Conservation (phyloP, 2,329 filamentous ascomycete species). For the Diplodia sapinea region DNA sequence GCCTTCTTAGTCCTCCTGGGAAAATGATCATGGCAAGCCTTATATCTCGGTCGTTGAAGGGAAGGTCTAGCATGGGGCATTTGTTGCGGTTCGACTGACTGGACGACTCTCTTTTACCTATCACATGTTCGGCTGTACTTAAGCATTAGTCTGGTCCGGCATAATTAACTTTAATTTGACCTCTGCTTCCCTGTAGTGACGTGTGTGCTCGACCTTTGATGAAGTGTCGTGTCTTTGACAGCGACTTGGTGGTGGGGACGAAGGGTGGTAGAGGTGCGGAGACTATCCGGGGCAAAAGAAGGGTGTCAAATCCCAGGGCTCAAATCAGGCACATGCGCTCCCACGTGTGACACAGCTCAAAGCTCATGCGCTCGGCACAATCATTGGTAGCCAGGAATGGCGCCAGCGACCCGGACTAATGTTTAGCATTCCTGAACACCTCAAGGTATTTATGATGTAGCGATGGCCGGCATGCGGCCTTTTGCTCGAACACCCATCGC, state of each 20-base stretch:
- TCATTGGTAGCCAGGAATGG: neutral
- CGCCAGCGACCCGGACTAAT: neutral
- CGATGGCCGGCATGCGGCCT: constrained; percentile 1
- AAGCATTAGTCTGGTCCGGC: constrained; percentile 1
- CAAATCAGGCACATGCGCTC: constrained; percentile 17
- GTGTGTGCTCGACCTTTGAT: neutral
- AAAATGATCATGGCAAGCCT: constrained; percentile 16
- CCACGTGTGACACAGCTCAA: constrained; percentile 26
- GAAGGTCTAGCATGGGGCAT: constrained; percentile 20
- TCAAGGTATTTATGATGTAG: neutral
- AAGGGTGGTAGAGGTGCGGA: neutral
- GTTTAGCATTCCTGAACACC: neutral
- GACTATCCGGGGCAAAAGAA: neutral
- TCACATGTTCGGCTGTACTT: constrained; percentile 15
- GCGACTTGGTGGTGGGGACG: neutral
- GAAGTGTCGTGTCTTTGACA: neutral
- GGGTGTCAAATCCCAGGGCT: constrained; percentile 16
- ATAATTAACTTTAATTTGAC: constrained; percentile 17
- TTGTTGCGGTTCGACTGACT: constrained; percentile 2
- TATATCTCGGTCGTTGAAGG: constrained; percentile 28
- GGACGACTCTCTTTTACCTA: constrained; percentile 21
- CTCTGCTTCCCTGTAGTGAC: neutral
- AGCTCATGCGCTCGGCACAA: neutral
- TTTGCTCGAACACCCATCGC: neutral
- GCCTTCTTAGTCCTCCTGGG: neutral